These are phyloP conservation scores for Yarrowia hollandica DNA, from an alignment of 805 yeast genomes.

Conservation along the genomic window DNA sequence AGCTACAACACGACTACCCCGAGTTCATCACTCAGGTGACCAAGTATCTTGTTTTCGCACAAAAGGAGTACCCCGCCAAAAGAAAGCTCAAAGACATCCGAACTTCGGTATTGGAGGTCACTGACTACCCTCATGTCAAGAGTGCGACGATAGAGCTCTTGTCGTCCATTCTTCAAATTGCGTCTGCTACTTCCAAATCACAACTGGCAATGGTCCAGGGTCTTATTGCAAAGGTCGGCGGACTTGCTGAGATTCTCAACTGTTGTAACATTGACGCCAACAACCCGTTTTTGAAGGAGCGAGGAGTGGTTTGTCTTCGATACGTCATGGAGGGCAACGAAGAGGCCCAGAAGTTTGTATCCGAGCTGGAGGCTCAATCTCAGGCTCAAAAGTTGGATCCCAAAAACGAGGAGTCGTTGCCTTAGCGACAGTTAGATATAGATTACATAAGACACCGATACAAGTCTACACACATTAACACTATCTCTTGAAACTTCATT, in stretches of 20 bases:
- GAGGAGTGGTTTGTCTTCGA: conserved; percentile 76
- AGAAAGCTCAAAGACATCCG: conserved; percentile 5
- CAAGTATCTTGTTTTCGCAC: background rate
- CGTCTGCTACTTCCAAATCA: background rate
- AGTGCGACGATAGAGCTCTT: conserved; percentile 11
- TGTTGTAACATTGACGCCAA: conserved; percentile 83
- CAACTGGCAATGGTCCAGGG: conserved; percentile 57
- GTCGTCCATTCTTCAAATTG: conserved; percentile 17
- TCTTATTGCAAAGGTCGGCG: conserved; percentile 60
- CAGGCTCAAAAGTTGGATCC: conserved; percentile 15
- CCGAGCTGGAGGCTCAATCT: conserved; percentile 66
- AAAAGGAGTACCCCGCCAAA: conserved; percentile 19
- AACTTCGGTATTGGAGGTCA: background rate
- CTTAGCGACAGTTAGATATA: no score
- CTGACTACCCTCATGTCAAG: conserved; percentile 22
- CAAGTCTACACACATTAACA: no score
- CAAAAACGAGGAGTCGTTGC: conserved; percentile 18
- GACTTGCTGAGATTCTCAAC: conserved; percentile 68
- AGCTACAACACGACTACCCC: conserved; percentile 8
- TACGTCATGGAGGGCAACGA: conserved; percentile 63
- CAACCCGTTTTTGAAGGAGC: conserved; percentile 72
- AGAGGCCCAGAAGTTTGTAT: conserved; percentile 74
- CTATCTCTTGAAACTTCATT: no score
- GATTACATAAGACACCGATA: no score
- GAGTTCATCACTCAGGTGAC: conserved; percentile 16